Evolutionary conservation across 1,284 basidiomycete species (phyloP).

Genomic region (Cerrena zonata): DNA sequence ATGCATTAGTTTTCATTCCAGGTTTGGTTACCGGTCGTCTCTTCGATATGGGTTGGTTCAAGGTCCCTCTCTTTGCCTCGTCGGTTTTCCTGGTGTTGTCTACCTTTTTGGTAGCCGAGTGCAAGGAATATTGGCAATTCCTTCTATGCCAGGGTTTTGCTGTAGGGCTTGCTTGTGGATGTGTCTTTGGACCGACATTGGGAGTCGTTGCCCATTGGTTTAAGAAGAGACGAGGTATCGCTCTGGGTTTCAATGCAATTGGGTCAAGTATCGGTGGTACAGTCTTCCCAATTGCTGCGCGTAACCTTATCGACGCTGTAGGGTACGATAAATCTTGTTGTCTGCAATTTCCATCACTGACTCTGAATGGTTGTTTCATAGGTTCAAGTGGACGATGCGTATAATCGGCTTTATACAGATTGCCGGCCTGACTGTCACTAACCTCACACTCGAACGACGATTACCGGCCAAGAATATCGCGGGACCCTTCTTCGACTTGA

Average conservation of each 20-base stretch:
- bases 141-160: slow-evolving; percentile 41
- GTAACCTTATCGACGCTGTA: slow-evolving; percentile 30
- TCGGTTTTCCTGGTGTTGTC: slow-evolving; percentile 32
- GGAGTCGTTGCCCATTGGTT: slow-evolving; percentile 44
- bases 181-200: slow-evolving; percentile 39
- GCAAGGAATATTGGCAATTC: slow-evolving; percentile 45
- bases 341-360: neutral
- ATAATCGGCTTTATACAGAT: slow-evolving; percentile 48
- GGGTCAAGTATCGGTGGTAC: slow-evolving; percentile 40
- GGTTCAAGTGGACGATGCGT: slow-evolving; percentile 55
- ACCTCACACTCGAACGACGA: slow-evolving; percentile 26
- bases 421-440: slow-evolving; percentile 35
- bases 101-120: slow-evolving; percentile 43
- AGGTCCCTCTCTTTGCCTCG: slow-evolving; percentile 29
- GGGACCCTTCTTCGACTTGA: slow-evolving; percentile 14
- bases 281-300: slow-evolving; percentile 35
- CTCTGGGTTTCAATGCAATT: slow-evolving; percentile 34
- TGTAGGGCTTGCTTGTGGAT: slow-evolving; percentile 30
- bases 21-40: slow-evolving; percentile 42
- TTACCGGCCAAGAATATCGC: slow-evolving; percentile 11
- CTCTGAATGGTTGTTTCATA: slow-evolving; percentile 16
- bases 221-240: slow-evolving; percentile 30
- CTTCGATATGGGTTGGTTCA: slow-evolving; percentile 46
- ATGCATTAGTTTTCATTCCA: slow-evolving; percentile 41
- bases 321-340: slow-evolving; percentile 20